These are phyloP conservation scores for Pisolithus tinctorius DNA, from an alignment of 768 basidiomycete species.

Conservation along the genomic window DNA sequence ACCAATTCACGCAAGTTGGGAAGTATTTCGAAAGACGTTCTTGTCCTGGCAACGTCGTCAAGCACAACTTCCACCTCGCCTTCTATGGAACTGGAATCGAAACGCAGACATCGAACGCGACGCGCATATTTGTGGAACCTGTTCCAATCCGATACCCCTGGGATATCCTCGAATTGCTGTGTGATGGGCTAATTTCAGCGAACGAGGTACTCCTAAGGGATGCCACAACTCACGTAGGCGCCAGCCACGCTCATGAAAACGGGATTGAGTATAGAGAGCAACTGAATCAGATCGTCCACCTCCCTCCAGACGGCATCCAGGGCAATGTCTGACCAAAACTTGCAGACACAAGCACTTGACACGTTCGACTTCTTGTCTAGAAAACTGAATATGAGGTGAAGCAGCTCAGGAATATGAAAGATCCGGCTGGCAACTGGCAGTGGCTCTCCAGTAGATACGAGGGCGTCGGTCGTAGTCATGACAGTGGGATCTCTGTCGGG, in stretches of 20 bases:
- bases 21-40: conserved; percentile 45
- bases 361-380: conserved; percentile 37
- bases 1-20: conserved; percentile 48
- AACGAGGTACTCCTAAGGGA: no score
- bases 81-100: conserved; percentile 9
- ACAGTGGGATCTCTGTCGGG: no score
- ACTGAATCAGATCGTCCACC: conserved; percentile 36
- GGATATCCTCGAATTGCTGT: conserved; percentile 37
- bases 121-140: conserved; percentile 48
- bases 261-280: conserved; percentile 47
- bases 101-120: conserved; percentile 38
- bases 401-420: conserved; percentile 50
- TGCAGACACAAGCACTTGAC: conserved; percentile 48
- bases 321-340: conserved; percentile 50
- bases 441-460: background rate
- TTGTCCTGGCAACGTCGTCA: conserved; percentile 51
- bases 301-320: conserved; percentile 55
- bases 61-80: conserved; percentile 17
- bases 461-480: no score
- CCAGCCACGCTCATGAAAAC: conserved; percentile 12
- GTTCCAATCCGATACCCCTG: conserved; percentile 46
- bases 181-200: background rate
- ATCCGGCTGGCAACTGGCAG: conserved; percentile 22
- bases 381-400: conserved; percentile 49
- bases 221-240: no score